Evolutionary conservation across 2,329 filamentous ascomycete genomes (phyloP), one percentile per base, ranked within the genome.

Genomic region (Nectriaceae sp.): DNA sequence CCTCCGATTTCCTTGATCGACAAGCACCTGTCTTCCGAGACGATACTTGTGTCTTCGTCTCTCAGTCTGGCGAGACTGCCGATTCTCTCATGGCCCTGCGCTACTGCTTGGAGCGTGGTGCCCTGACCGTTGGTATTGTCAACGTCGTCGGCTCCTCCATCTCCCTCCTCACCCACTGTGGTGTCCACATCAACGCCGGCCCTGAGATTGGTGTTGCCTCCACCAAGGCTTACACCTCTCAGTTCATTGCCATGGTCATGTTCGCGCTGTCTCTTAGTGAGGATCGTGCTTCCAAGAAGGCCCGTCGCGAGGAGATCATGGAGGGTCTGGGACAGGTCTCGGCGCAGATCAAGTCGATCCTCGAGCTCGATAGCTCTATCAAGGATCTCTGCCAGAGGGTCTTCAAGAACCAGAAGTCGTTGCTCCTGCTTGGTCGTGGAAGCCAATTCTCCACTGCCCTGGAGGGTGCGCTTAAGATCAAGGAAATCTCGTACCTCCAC

Each of bases 241-340:
- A 99, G 72, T 99, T 97, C 73, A 90, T 99, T 67, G 96, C 94
- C 70, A 97, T 99, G 91, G 89, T 97, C 75, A 99, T 99, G 94
- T 97, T 99, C 66, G 94, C 94, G 5, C 80, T 99, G 56, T 97
- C 92, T 22, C 83, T 99, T 49, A 94, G 90, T 66, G 94, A 99
- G 76, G 94, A 99, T 73, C 90, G 94, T 62, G 90, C 92, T 36
- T 97, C 91, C 61, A 99, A 99, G 84, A 83, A 88, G 65, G 84
- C 88, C 77, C 85, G 93, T 67, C 88, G 94, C 24, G 85, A 94
- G 73, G 92, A 97, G 74, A 97, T 99, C 67, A 97, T 99, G 81
- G 88, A 95, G 61, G 93, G 94, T 64, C 85, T 99, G 22, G 80
- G 82, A 65, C 88, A 89, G 66, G 83, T 99, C 65, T 96, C 92